phyloP scores from a whole-genome alignment of 2,329 filamentous ascomycete species.

The Nemania bipapillata region DNA sequence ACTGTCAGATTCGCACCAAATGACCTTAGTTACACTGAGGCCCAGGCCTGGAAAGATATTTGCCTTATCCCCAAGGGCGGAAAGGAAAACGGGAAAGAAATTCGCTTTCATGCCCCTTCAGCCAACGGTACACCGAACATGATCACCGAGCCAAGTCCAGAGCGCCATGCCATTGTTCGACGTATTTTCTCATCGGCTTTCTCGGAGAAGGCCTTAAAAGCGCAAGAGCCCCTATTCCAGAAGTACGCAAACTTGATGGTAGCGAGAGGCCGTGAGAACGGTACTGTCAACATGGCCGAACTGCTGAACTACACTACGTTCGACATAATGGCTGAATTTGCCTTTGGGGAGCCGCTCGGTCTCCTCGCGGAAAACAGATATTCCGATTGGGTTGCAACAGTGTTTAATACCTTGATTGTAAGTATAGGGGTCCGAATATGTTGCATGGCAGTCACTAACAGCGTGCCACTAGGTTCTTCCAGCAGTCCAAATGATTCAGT shows the following conservation, averaged over 20 bases:
- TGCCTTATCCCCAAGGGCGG: conserved; percentile 16
- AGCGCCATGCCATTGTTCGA: conserved; percentile 31
- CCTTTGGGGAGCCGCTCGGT: conserved; percentile 40
- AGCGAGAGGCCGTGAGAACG: conserved; percentile 15
- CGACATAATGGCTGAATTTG: conserved; percentile 43
- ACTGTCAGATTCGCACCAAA: conserved; percentile 39
- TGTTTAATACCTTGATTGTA: conserved; percentile 37
- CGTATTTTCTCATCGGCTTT: conserved; percentile 37
- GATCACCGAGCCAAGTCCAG: conserved; percentile 13
- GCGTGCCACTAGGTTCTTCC: conserved; percentile 25
- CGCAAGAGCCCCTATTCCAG: conserved; percentile 36
- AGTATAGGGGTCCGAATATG: conserved; percentile 4
- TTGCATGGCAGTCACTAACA: not conserved
- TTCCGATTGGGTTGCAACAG: conserved; percentile 36
- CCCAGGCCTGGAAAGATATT: conserved; percentile 37
- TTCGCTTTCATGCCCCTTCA: conserved; percentile 22
- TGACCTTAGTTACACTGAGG: conserved; percentile 39
- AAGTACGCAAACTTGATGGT: conserved; percentile 36
- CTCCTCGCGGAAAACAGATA: conserved; percentile 34
- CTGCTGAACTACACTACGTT: conserved; percentile 40
- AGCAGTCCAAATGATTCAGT: conserved; percentile 31
- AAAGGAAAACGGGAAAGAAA: conserved; percentile 33
- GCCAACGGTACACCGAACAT: conserved; percentile 32
- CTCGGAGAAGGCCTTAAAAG: conserved; percentile 33
- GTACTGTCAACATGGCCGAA: conserved; percentile 29